Evolutionary conservation across 805 yeast genomes (phyloP), one percentile per base, ranked within the genome.

Genomic region (Ogataea trehalophila): DNA sequence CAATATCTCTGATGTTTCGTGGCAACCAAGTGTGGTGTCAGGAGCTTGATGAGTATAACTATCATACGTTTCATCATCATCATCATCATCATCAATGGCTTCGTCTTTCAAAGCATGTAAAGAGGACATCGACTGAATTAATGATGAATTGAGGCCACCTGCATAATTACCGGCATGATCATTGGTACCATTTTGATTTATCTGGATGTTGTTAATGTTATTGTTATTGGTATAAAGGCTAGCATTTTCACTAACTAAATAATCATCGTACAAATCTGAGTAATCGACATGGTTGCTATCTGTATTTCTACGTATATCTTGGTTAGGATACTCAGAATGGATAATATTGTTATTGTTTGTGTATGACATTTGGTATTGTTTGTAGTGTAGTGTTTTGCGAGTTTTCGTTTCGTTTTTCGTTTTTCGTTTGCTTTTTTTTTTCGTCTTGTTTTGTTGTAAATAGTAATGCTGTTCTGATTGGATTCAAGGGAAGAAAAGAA

Each of bases 201-300:
- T 17, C n/a, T 29, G 7, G 33, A n/a, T n/a, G n/a, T n/a, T n/a
- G n/a, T 29, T 39, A 22, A 20, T 40, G 35, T 18, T 37, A 16
- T 41, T 11, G 11, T 35, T 15, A 16, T 26, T 26, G 41, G 11
- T 26, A 26, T 23, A 41, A 22, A 33, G 18, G 15, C 41, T 22
- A 8, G 46, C 41, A 38, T 38, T 39, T 6, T 51, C 56, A 15
- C 44, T 48, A 2, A 40, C 51, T 37, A 63, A 16, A 41, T 63
- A 63, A 22, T 58, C 64, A 34, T 63, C 68, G 42, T 63, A 63
- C 1, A 62, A 43, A 29, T 61, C 65, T 0, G 63, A 56, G 23
- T 54, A 51, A 14, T 62, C 63, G 4, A 15, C 20, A 22, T 33
- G 4, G 17, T n/a, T 31, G 9, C 18, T 23, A 9, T 39, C 42